Conservation (phyloP, 352 stramenopile species). For the Phytopythium oedochilum region DNA sequence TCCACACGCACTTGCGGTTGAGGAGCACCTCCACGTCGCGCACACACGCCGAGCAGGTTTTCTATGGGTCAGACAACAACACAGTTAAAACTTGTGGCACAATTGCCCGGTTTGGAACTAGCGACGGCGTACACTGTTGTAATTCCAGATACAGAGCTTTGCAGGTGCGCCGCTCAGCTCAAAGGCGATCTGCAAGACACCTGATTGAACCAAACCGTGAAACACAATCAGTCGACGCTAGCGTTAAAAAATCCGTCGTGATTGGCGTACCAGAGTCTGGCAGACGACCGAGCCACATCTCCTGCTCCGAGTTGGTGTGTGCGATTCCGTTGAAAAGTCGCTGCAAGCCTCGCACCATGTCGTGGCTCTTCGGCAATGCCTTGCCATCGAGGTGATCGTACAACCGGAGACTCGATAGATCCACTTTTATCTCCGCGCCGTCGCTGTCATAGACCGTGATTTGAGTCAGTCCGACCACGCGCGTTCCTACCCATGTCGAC, state of each 20-base stretch:
- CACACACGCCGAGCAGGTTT: conserved; percentile 37
- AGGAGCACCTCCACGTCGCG: conserved; percentile 68
- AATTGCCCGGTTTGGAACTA: no score
- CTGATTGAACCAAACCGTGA: conserved; percentile 7
- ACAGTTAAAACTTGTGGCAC: no score
- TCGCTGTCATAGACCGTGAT: conserved; percentile 62
- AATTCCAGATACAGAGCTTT: conserved; percentile 82
- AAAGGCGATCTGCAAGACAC: conserved; percentile 54
- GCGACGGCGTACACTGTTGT: conserved; percentile 54
- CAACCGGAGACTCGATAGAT: conserved; percentile 38
- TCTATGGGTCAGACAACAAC: conserved; percentile 11
- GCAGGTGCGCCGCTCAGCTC: conserved; percentile 29
- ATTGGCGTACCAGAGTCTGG: conserved; percentile 34
- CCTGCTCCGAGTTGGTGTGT: conserved; percentile 56
- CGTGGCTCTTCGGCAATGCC: conserved; percentile 48
- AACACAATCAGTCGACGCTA: neutral
- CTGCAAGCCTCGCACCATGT: conserved; percentile 59
- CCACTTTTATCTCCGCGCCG: conserved; percentile 47
- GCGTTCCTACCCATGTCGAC: conserved; percentile 61
- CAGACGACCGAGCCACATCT: conserved; percentile 76
- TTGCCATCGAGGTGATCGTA: conserved; percentile 42
- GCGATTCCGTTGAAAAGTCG: conserved; percentile 55
- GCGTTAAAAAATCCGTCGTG: neutral
- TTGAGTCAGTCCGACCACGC: conserved; percentile 55
- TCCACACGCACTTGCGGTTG: conserved; percentile 61